Conservation (phyloP, 83 land plant species). For the Picea abies region DNA sequence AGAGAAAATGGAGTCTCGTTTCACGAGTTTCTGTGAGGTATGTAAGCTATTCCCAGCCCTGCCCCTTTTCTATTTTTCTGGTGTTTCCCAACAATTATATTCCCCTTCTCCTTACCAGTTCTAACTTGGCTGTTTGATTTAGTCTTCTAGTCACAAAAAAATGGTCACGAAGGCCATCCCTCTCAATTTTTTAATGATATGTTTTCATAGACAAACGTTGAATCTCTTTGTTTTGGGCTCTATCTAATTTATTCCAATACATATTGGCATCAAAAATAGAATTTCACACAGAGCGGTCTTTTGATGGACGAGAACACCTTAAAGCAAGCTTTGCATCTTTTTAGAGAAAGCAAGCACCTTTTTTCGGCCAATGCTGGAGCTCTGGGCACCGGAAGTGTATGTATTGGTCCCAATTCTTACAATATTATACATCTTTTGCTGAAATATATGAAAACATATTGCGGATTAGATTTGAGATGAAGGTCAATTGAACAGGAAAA, state of each 20-base stretch:
- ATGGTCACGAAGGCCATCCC: background rate
- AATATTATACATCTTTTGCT: no score
- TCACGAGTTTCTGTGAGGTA: conserved; percentile 62
- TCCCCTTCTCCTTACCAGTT: no score
- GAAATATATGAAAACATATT: no score
- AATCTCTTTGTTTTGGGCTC: background rate
- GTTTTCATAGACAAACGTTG: background rate
- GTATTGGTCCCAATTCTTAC: background rate
- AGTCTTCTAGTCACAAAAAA: background rate
- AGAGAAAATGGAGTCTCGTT: conserved; percentile 50
- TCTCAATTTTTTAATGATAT: background rate
- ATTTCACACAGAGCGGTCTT: conserved; percentile 32
- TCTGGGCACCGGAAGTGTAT: conserved; percentile 65
- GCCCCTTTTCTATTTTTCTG: conserved; percentile 11
- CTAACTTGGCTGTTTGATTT: background rate
- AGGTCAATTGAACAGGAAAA: no score
- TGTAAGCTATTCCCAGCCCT: background rate
- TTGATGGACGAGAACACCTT: conserved; percentile 38
- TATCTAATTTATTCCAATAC: background rate
- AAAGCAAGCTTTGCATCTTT: conserved; percentile 40
- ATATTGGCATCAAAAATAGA: background rate
- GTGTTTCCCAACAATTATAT: background rate
- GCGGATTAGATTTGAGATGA: no score
- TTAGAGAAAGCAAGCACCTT: conserved; percentile 54
- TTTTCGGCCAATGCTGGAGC: conserved; percentile 39